Evolutionary conservation across 2,329 filamentous ascomycete species (phyloP).

Genomic region (Drechslerella coelobrocha): DNA sequence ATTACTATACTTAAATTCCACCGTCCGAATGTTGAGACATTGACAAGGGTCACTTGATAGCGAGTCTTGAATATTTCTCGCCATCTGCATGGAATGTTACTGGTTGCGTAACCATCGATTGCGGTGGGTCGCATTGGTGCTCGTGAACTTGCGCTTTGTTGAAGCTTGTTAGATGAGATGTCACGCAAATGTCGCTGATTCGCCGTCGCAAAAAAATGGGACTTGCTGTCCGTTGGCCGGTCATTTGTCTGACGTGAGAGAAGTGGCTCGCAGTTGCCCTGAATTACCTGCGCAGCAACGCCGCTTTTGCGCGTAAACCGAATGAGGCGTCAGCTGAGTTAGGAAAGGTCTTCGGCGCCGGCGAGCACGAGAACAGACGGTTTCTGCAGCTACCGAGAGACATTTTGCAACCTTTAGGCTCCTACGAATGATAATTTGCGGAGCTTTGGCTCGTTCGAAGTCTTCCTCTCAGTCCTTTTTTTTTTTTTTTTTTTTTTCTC

Average conservation of each 20-base stretch:
- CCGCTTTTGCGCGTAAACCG: constrained; percentile 37
- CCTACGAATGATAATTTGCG: too few relatives aligned
- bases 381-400: too few relatives aligned
- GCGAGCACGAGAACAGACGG: constrained; percentile 27
- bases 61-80: neutral
- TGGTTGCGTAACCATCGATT: neutral
- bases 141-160: neutral
- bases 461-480: constrained; percentile 6
- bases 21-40: constrained; percentile 28
- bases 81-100: neutral
- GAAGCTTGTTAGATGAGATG: neutral
- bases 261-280: neutral
- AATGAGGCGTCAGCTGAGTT: constrained; percentile 44
- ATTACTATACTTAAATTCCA: constrained; percentile 9
- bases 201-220: constrained; percentile 1
- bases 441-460: neutral
- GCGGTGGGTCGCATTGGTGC: neutral
- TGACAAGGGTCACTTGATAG: constrained; percentile 37
- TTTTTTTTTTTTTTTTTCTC: neutral
- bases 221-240: constrained; percentile 1
- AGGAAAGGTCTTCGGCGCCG: constrained; percentile 28
- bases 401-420: too few relatives aligned
- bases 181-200: constrained; percentile 9
- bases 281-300: neutral
- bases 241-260: constrained; percentile 47